These are phyloP conservation scores for Corchorus olitorius DNA, from an alignment of 345 rosid species.

Conservation along the genomic window DNA sequence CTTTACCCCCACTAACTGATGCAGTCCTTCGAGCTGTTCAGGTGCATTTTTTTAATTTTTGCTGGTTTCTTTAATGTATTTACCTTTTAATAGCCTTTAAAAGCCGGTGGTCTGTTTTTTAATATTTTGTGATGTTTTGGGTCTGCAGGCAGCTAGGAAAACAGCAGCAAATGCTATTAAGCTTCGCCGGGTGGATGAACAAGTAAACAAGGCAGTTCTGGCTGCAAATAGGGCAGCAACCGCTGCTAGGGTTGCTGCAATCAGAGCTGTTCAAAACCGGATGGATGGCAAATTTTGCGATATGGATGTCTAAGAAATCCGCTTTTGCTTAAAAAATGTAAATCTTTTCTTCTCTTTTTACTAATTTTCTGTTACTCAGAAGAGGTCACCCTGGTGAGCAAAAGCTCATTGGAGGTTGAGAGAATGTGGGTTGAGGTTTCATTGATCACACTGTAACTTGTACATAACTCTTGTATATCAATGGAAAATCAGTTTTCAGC, in stretches of 20 bases:
- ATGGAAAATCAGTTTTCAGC: slow-evolving; percentile 36
- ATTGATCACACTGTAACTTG: slow-evolving; percentile 44
- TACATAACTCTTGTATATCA: slow-evolving; percentile 50
- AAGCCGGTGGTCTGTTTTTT: background rate
- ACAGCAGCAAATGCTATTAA: slow-evolving; percentile 70
- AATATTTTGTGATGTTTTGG: background rate
- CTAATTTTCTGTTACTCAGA: slow-evolving; percentile 31
- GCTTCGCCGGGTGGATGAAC: slow-evolving; percentile 66
- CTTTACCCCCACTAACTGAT: slow-evolving; percentile 42
- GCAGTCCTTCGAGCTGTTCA: slow-evolving; percentile 62
- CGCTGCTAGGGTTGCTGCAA: slow-evolving; percentile 95
- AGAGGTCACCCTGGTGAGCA: slow-evolving; percentile 45
- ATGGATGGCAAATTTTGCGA: slow-evolving; percentile 93
- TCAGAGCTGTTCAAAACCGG: slow-evolving; percentile 90
- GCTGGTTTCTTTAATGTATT: slow-evolving; percentile 10
- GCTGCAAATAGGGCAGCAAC: slow-evolving; percentile 90
- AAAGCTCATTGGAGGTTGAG: slow-evolving; percentile 54
- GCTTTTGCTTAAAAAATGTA: slow-evolving; percentile 33
- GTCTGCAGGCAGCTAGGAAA: slow-evolving; percentile 71
- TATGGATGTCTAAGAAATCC: slow-evolving; percentile 34
- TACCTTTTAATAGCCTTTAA: background rate
- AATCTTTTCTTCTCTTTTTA: slow-evolving; percentile 19
- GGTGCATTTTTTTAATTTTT: slow-evolving; percentile 38
- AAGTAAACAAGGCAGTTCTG: slow-evolving; percentile 63
- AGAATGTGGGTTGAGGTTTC: slow-evolving; percentile 31